Percentiles rank a stretch among this genome's conserved stretches.
phyloP scores from a whole-genome alignment of 345 rosid genomes.

The Eucalyptus erythrocorys region DNA sequence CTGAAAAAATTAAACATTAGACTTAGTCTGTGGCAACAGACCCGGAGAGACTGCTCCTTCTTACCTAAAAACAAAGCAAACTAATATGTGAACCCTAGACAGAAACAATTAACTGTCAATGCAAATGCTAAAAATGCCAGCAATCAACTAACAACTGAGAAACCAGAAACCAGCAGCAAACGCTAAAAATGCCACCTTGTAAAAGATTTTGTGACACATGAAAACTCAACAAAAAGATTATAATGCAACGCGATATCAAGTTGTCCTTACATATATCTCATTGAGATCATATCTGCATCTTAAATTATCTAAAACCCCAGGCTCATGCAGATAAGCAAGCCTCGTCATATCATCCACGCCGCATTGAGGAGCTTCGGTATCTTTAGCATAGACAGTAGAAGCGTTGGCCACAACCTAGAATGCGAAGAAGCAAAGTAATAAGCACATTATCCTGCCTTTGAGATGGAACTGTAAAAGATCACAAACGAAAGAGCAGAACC shows the following conservation, averaged over 20 bases:
- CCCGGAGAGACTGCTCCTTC: neutral
- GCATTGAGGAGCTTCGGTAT: conserved; percentile 72
- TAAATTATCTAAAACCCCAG: conserved; percentile 87
- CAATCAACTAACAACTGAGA: neutral
- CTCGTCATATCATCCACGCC: conserved; percentile 98
- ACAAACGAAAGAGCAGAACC: neutral
- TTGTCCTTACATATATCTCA: conserved; percentile 85
- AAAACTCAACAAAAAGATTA: neutral
- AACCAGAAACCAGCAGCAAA: neutral
- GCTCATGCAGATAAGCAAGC: conserved; percentile 93
- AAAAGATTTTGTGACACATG: neutral
- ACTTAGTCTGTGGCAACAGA: neutral
- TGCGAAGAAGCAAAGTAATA: neutral
- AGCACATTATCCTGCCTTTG: neutral
- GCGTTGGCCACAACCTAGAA: conserved; percentile 55
- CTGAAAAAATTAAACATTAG: conserved; percentile 25
- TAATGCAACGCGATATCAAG: neutral
- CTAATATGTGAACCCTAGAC: neutral
- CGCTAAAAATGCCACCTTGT: neutral
- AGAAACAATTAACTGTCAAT: neutral
- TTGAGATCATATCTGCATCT: conserved; percentile 55
- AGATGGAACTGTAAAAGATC: neutral
- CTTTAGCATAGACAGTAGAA: conserved; percentile 58
- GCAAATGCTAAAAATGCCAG: neutral
- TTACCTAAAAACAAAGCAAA: neutral